phyloP scores from a whole-genome alignment of 371 early-diverging fungal species.

The Thermomucor indicae-seudaticae region DNA sequence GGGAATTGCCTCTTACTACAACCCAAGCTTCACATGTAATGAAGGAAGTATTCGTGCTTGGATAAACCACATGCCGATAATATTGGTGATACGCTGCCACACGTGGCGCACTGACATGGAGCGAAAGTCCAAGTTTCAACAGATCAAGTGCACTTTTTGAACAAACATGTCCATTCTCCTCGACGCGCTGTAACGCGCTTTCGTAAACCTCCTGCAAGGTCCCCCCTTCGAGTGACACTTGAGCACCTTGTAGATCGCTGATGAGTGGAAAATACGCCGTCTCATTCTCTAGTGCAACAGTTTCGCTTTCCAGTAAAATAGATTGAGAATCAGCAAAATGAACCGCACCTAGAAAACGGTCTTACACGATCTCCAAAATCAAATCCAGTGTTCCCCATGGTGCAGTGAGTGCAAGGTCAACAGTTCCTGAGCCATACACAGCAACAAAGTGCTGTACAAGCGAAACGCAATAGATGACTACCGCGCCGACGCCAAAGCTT shows the following conservation, averaged over 20 bases:
- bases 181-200: slow-evolving; percentile 32
- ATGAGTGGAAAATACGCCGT: slow-evolving; percentile 59
- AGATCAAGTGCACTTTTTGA: slow-evolving; percentile 23
- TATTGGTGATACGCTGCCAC: slow-evolving; percentile 78
- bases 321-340: neutral
- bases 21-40: slow-evolving; percentile 66
- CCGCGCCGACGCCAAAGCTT: too few relatives aligned
- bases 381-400: slow-evolving; percentile 59
- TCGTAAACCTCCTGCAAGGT: slow-evolving; percentile 44
- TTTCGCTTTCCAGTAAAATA: slow-evolving; percentile 51
- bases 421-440: too few relatives aligned
- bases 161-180: slow-evolving; percentile 15
- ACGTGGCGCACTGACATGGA: slow-evolving; percentile 71
- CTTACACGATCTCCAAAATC: slow-evolving; percentile 62
- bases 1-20: slow-evolving; percentile 55
- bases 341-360: neutral
- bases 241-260: slow-evolving; percentile 34
- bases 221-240: slow-evolving; percentile 11
- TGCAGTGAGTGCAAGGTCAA: slow-evolving; percentile 49
- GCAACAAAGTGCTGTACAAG: too few relatives aligned
- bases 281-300: slow-evolving; percentile 56
- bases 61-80: slow-evolving; percentile 62
- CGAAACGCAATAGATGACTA: too few relatives aligned
- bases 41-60: slow-evolving; percentile 40
- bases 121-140: slow-evolving; percentile 56